Evolutionary conservation across 345 rosid genomes (phyloP).

Genomic region (Punica granatum): DNA sequence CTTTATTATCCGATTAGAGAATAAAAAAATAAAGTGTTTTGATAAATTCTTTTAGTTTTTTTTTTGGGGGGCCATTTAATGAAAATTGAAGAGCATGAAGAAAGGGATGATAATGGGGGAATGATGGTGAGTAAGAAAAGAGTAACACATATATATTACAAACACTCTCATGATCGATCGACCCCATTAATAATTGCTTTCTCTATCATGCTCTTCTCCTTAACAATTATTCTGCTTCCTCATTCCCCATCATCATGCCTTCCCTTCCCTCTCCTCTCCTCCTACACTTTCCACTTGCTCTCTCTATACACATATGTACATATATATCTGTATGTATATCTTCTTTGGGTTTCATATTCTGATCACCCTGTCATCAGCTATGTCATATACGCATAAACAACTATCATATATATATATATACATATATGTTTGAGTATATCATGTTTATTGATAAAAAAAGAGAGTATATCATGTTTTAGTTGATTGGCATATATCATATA

Average conservation of each 20-base stretch:
- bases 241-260: background rate
- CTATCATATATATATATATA: too few species aligned
- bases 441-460: too few species aligned
- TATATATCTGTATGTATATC: background rate
- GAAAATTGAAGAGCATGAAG: background rate
- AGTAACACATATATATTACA: too few species aligned
- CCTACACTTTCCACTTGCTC: background rate
- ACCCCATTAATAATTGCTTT: slow-evolving; percentile 1
- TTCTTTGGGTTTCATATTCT: too few species aligned
- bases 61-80: too few species aligned
- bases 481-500: too few species aligned
- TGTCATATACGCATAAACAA: too few species aligned
- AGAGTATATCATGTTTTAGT: too few species aligned
- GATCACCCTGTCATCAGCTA: too few species aligned
- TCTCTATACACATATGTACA: background rate
- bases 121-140: slow-evolving; percentile 7
- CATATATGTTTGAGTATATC: too few species aligned
- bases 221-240: background rate
- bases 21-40: background rate
- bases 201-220: slow-evolving; percentile 5
- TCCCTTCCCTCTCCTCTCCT: background rate
- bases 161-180: slow-evolving; percentile 8
- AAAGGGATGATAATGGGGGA: background rate
- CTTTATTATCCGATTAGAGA: too few species aligned
- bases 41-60: background rate